These are phyloP conservation scores for Chaetomiaceae sp. DNA, from an alignment of 2,329 filamentous ascomycete genomes.

Conservation along the genomic window DNA sequence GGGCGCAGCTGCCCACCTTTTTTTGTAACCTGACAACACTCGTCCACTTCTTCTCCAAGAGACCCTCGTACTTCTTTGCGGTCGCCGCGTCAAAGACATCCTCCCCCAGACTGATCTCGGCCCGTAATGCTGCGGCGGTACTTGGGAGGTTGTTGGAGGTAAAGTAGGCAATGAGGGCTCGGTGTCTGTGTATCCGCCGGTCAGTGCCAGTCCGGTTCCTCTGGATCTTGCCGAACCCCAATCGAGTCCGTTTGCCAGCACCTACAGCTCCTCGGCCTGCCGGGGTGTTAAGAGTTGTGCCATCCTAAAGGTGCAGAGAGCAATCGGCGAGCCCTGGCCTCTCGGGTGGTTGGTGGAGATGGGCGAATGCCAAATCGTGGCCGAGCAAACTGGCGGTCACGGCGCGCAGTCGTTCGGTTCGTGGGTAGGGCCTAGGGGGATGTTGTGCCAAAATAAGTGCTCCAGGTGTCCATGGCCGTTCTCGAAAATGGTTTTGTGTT, in stretches of 20 bases:
- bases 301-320: conserved; percentile 45
- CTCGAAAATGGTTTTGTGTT: neutral
- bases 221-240: neutral
- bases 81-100: conserved; percentile 71
- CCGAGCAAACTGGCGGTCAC: conserved; percentile 16
- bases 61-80: conserved; percentile 87
- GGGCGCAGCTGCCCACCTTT: conserved; percentile 58
- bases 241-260: conserved; percentile 24
- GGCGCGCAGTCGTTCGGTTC: neutral
- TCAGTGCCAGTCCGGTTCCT: conserved; percentile 13
- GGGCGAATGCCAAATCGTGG: conserved; percentile 5
- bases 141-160: conserved; percentile 66
- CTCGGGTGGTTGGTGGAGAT: conserved; percentile 10
- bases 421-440: neutral
- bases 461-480: conserved; percentile 7
- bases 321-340: conserved; percentile 4
- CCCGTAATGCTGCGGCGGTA: conserved; percentile 65
- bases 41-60: conserved; percentile 98
- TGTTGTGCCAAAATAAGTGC: neutral
- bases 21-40: conserved; percentile 92
- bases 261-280: conserved; percentile 86
- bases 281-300: conserved; percentile 69
- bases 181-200: conserved; percentile 59
- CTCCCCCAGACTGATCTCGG: conserved; percentile 70
- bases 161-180: conserved; percentile 88